Evolutionary conservation across 345 rosid genomes (phyloP).

Genomic region (Litchi chinensis): DNA sequence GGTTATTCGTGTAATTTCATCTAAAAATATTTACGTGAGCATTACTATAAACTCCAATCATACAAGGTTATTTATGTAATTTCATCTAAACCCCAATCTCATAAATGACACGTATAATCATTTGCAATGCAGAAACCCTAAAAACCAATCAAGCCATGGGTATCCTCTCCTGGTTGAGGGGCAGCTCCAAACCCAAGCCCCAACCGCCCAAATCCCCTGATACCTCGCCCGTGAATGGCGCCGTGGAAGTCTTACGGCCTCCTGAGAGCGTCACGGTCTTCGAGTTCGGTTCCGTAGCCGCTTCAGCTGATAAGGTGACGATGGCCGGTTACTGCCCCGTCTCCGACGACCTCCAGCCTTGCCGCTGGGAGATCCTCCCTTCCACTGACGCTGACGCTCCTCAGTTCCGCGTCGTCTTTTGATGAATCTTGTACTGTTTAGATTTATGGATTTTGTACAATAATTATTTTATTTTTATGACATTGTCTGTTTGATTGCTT

Average conservation of each 20-base stretch:
- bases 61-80: too few relatives aligned
- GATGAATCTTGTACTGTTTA: constrained; percentile 19
- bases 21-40: too few relatives aligned
- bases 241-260: constrained; percentile 79
- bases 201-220: constrained; percentile 25
- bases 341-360: constrained; percentile 91
- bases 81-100: too few relatives aligned
- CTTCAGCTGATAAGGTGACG: constrained; percentile 77
- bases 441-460: background rate
- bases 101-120: too few relatives aligned
- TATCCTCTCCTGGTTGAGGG: constrained; percentile 81
- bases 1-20: too few relatives aligned
- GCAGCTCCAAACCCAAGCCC: constrained; percentile 49
- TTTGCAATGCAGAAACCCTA: background rate
- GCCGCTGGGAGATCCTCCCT: constrained; percentile 88
- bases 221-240: constrained; percentile 80
- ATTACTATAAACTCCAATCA: too few relatives aligned
- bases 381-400: constrained; percentile 75
- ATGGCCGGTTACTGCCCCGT: constrained; percentile 92
- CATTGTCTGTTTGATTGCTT: background rate
- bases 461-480: background rate
- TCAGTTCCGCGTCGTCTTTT: constrained; percentile 89
- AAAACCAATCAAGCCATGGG: constrained; percentile 46
- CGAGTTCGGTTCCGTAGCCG: constrained; percentile 85
- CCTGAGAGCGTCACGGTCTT: constrained; percentile 70